Percentiles rank a stretch among this genome's conserved stretches.
Evolutionary conservation across 768 basidiomycete genomes (phyloP).

Genomic region (Rhizopogon vinicolor): DNA sequence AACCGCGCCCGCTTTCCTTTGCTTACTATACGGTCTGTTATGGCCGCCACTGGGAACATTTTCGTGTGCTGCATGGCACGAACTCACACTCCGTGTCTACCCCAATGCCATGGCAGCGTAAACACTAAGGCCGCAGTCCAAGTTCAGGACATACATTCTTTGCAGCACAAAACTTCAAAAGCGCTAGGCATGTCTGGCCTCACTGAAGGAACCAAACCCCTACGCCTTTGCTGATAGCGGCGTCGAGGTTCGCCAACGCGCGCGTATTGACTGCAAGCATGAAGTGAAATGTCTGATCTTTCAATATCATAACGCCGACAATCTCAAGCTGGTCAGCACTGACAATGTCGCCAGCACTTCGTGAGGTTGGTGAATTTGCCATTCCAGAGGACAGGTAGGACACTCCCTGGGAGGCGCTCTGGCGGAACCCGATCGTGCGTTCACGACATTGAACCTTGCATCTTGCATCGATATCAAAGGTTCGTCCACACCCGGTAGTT

Average conservation of each 20-base stretch:
- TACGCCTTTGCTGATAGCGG: slow-evolving; percentile 37
- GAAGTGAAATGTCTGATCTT: slow-evolving; percentile 37
- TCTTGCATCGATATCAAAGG: slow-evolving; percentile 26
- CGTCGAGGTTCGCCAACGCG: slow-evolving; percentile 42
- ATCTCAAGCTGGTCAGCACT: slow-evolving; percentile 36
- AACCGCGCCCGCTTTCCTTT: no score
- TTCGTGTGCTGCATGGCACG: no score
- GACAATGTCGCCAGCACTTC: background rate
- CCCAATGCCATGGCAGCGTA: no score
- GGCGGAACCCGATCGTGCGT: slow-evolving; percentile 46
- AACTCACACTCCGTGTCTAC: no score
- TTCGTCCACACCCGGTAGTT: background rate
- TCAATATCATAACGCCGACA: slow-evolving; percentile 29
- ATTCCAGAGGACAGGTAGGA: slow-evolving; percentile 26
- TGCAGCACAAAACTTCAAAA: background rate
- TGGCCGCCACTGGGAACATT: no score
- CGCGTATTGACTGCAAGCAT: slow-evolving; percentile 43
- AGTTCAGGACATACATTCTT: slow-evolving; percentile 32
- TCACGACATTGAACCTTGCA: slow-evolving; percentile 45
- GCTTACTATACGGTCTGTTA: no score
- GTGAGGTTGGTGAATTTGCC: background rate
- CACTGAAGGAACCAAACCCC: slow-evolving; percentile 37
- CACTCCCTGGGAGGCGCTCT: slow-evolving; percentile 52
- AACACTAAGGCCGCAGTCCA: slow-evolving; percentile 7
- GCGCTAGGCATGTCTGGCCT: slow-evolving; percentile 40